phyloP scores from a whole-genome alignment of 2,329 filamentous ascomycete species.

The Pseudogymnoascus sp. region DNA sequence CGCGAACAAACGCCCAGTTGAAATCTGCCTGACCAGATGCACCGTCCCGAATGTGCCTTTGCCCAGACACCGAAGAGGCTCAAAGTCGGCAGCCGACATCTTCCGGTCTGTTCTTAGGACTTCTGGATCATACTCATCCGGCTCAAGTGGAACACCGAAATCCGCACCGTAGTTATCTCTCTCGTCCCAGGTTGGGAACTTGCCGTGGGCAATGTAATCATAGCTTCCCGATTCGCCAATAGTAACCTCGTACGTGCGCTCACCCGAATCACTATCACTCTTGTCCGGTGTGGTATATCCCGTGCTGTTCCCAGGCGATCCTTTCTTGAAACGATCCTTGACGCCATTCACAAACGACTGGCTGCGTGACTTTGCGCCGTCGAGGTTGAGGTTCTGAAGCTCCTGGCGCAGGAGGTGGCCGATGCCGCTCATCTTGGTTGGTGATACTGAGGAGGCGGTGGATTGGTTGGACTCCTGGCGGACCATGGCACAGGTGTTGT shows the following conservation, averaged over 20 bases:
- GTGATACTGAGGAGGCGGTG: constrained; percentile 30
- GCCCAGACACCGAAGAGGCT: constrained; percentile 81
- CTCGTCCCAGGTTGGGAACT: constrained; percentile 19
- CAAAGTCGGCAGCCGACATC: constrained; percentile 78
- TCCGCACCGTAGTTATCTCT: constrained; percentile 24
- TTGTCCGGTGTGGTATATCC: constrained; percentile 29
- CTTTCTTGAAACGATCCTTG: constrained; percentile 32
- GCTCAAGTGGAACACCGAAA: constrained; percentile 33
- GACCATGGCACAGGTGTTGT: constrained; percentile 43
- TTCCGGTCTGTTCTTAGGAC: constrained; percentile 54
- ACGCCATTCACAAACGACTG: constrained; percentile 50
- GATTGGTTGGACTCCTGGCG: constrained; percentile 42
- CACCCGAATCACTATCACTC: constrained; percentile 53
- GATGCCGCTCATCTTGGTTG: constrained; percentile 61
- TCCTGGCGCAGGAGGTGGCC: constrained; percentile 68
- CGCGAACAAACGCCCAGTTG: constrained; percentile 82
- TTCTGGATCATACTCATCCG: constrained; percentile 47
- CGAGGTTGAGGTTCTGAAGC: constrained; percentile 67
- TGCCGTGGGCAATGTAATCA: constrained; percentile 48
- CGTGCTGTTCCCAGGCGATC: constrained; percentile 35
- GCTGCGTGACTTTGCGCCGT: constrained; percentile 35
- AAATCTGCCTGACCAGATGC: constrained; percentile 79
- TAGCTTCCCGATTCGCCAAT: constrained; percentile 69
- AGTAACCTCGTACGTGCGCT: constrained; percentile 76
- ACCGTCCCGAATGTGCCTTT: constrained; percentile 97